Percentiles rank a stretch among this genome's conserved stretches.
Evolutionary conservation across 2,329 filamentous ascomycete species (phyloP).

Genomic region (Rhinocladiella similis): DNA sequence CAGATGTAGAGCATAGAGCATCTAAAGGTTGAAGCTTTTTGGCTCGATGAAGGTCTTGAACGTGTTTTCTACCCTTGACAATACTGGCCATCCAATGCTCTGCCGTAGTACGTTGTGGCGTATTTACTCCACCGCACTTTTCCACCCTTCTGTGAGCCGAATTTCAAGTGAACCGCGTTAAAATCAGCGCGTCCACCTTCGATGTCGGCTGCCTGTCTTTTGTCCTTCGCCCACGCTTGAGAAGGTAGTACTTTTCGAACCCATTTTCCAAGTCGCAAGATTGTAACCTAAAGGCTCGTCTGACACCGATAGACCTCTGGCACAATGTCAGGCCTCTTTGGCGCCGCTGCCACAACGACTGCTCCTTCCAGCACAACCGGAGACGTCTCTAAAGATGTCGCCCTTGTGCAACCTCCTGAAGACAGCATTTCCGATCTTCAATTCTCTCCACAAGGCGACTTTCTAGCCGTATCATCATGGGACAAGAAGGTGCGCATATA

Average conservation of each 20-base stretch:
- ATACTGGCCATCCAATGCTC: too few relatives aligned
- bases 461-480: constrained; percentile 90
- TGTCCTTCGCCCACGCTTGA: neutral
- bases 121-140: too few relatives aligned
- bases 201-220: neutral
- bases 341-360: constrained; percentile 49
- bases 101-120: too few relatives aligned
- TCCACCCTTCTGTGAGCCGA: too few relatives aligned
- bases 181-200: constrained; percentile 5
- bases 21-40: too few relatives aligned
- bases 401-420: constrained; percentile 73
- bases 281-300: neutral
- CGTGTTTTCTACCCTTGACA: too few relatives aligned
- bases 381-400: constrained; percentile 86
- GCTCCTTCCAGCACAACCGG: constrained; percentile 72
- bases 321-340: constrained; percentile 66
- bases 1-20: too few relatives aligned
- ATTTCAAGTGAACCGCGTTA: neutral
- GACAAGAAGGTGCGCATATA: constrained; percentile 98
- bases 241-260: neutral
- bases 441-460: constrained; percentile 76
- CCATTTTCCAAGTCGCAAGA: neutral
- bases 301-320: neutral
- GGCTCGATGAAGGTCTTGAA: too few relatives aligned
- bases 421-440: constrained; percentile 86